Evolutionary conservation across 495 filamentous ascomycete species (phyloP).

Genomic region (Podospora comata): DNA sequence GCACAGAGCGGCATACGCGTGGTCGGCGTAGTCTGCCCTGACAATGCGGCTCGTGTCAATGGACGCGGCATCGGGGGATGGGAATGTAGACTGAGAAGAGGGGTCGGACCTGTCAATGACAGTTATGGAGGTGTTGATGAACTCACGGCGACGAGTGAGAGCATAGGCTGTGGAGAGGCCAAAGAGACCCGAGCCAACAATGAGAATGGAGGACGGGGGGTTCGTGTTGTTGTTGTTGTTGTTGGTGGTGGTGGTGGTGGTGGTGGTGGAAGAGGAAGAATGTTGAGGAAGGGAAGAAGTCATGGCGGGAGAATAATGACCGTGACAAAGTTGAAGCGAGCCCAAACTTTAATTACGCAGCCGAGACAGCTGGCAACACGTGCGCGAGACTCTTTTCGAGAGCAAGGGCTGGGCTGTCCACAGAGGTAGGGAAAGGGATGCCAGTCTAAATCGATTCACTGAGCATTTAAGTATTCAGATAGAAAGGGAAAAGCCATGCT

Average conservation of each 20-base stretch:
- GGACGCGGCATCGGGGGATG: constrained; percentile 65
- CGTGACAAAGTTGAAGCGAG: not conserved
- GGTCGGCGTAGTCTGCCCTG: constrained; percentile 75
- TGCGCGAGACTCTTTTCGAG: not conserved
- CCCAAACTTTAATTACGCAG: not conserved
- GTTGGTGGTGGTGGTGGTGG: not conserved
- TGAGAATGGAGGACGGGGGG: constrained; percentile 58
- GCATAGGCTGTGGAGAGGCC: constrained; percentile 67
- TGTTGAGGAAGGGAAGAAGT: constrained; percentile 7
- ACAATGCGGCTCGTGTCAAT: constrained; percentile 77
- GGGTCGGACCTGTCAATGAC: constrained; percentile 61
- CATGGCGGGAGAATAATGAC: constrained; percentile 8
- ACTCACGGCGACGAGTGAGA: constrained; percentile 54
- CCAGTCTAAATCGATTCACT: not conserved
- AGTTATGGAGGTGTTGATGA: constrained; percentile 57
- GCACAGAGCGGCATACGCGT: constrained; percentile 67
- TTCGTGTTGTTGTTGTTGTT: constrained; percentile 21
- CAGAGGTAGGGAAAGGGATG: not conserved
- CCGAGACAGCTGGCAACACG: not conserved
- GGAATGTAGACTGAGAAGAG: constrained; percentile 50
- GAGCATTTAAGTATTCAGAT: not conserved
- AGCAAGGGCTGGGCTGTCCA: not conserved
- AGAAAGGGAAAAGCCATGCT: not conserved
- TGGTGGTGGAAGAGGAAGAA: constrained; percentile 21
- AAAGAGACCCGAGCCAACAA: constrained; percentile 75